Evolutionary conservation across 345 rosid genomes (phyloP).

Genomic region (Euphorbia lathyris): DNA sequence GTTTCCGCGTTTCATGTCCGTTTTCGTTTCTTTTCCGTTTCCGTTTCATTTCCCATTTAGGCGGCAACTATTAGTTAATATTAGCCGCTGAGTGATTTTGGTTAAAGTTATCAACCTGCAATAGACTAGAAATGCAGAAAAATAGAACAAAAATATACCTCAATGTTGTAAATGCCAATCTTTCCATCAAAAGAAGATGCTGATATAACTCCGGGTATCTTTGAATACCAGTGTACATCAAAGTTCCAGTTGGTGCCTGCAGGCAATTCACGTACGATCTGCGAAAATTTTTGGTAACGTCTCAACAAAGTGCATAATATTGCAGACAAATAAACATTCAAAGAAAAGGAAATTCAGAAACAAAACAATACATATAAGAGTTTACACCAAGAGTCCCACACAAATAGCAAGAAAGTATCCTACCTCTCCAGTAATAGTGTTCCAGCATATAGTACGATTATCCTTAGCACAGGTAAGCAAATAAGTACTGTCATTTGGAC

Average conservation of each 20-base stretch:
- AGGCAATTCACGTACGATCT: constrained; percentile 91
- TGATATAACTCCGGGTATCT: constrained; percentile 91
- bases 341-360: background rate
- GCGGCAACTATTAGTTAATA: background rate
- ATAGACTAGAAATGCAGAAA: background rate
- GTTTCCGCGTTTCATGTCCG: no score
- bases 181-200: constrained; percentile 98
- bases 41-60: no score
- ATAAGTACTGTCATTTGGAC: constrained; percentile 89
- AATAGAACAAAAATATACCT: constrained; percentile 45
- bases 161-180: constrained; percentile 90
- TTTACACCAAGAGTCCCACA: background rate
- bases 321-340: background rate
- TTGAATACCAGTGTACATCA: constrained; percentile 97
- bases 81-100: background rate
- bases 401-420: constrained; percentile 14
- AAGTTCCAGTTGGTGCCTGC: constrained; percentile 98
- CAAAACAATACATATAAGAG: background rate
- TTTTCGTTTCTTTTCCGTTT: no score
- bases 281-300: constrained; percentile 11
- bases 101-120: background rate
- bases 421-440: constrained; percentile 86
- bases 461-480: constrained; percentile 97
- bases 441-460: constrained; percentile 98
- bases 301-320: background rate